Conservation (phyloP, 495 filamentous ascomycete species). For the Parachaetomium inaequale region DNA sequence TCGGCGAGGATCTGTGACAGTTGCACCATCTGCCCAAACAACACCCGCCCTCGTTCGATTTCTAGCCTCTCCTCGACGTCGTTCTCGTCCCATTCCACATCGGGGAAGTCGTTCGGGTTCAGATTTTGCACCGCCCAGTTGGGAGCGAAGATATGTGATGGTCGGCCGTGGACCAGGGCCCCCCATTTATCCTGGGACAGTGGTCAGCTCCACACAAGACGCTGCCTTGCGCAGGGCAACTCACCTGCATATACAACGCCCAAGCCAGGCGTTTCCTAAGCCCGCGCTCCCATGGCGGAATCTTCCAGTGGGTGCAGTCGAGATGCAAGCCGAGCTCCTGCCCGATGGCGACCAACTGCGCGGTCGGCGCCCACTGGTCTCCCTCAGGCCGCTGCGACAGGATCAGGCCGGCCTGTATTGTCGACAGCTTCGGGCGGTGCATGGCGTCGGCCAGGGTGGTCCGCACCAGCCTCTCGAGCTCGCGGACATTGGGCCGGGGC, state of each 20-base stretch:
- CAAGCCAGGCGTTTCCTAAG: constrained; percentile 81
- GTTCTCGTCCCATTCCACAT: constrained; percentile 54
- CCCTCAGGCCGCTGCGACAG: constrained; percentile 84
- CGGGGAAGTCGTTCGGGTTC: constrained; percentile 66
- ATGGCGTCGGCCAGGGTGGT: constrained; percentile 71
- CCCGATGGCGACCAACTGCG: constrained; percentile 74
- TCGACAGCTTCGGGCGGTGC: constrained; percentile 83
- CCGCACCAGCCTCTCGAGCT: constrained; percentile 73
- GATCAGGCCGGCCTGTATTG: constrained; percentile 85
- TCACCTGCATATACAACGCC: constrained; percentile 70
- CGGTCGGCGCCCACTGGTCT: constrained; percentile 80
- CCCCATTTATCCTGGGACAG: constrained; percentile 79
- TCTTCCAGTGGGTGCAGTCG: constrained; percentile 83
- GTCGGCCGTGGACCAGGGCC: constrained; percentile 77
- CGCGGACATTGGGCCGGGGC: constrained; percentile 67
- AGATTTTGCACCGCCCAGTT: constrained; percentile 80
- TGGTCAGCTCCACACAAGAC: neutral
- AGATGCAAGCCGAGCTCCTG: constrained; percentile 85
- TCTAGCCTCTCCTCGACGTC: constrained; percentile 59
- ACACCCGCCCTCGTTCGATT: constrained; percentile 61
- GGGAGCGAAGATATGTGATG: constrained; percentile 73
- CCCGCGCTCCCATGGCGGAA: constrained; percentile 81
- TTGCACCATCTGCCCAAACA: constrained; percentile 71
- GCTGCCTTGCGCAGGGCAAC: neutral
- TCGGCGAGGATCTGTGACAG: constrained; percentile 73